Base-by-base conservation (phyloP, 495 filamentous ascomycete genomes). In the Lasiosphaeria miniovina region DNA sequence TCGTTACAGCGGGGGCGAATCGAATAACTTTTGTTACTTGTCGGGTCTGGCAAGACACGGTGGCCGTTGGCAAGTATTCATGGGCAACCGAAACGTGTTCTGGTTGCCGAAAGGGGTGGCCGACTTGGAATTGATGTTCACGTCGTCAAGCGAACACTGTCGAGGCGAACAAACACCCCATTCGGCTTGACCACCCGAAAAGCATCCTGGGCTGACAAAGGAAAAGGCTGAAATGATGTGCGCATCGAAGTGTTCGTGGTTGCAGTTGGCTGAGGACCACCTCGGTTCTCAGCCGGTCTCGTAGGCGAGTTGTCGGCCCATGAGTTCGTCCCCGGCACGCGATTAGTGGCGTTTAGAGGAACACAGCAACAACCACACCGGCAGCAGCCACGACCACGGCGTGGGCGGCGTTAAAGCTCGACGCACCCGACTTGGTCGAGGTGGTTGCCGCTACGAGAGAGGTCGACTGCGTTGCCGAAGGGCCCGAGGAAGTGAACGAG, bases 221-320 rank as follows among this genome's bases (percentile, higher is more conserved):
- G 72, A 77, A 79, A 76, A 64, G 61, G 70, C 65, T 66, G 70
- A 64, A 62, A 15, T 65, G 67, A 77, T 75, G 73, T 52, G 74
- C 69, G 75, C 76, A 77, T 77, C 72, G 71, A 70, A 74, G 71
- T 66, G 59, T 64, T 73, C 68, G 70, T 54, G 52, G 55, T 65
- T 62, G 58, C 60, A 51, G 65, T 62, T 61, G 53, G 33, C 12
- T 15, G 58, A 11, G 10, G 15, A 36, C 12, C 6, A 9, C 49
- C 10, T 34, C 52, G 15, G 24, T 38, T 12, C 34, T 51, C 46
- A 24, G 54, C 52, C 48, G 40, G 38, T 15, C 36, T 15, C 31
- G 36, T 60, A 35, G 52, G 49, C 41, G 9, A 7, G 7, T 55
- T 1, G 2, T 33, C 11, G 38, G 17, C 10, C 55, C 41, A 1